These are phyloP conservation scores for Suhomyces xylopsoci DNA, from an alignment of 805 yeast genomes.

Conservation along the genomic window DNA sequence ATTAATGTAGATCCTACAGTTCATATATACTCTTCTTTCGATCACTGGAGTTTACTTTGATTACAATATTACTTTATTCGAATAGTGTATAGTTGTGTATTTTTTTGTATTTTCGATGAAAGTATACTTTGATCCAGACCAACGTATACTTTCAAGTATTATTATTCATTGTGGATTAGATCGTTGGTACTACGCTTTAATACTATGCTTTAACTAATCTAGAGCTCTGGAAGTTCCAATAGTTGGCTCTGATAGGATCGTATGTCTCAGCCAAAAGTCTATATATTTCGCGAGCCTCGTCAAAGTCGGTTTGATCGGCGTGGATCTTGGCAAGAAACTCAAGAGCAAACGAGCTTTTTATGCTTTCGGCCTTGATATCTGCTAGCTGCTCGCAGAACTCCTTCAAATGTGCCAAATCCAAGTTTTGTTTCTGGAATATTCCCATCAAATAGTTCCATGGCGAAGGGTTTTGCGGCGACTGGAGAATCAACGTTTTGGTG, in stretches of 20 bases:
- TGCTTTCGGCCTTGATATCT: slow-evolving; percentile 15
- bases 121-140: too few relatives aligned
- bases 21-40: too few relatives aligned
- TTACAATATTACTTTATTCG: too few relatives aligned
- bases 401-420: slow-evolving; percentile 38
- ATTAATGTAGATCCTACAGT: too few relatives aligned
- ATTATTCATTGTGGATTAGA: too few relatives aligned
- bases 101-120: too few relatives aligned
- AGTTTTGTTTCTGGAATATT: slow-evolving; percentile 30
- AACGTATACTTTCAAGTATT: too few relatives aligned
- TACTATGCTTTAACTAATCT: background rate
- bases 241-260: slow-evolving; percentile 61
- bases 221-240: slow-evolving; percentile 53
- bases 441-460: slow-evolving; percentile 83
- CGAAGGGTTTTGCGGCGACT: slow-evolving; percentile 78
- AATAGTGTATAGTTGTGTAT: background rate
- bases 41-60: too few relatives aligned
- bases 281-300: slow-evolving; percentile 45
- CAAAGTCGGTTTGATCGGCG: slow-evolving; percentile 19
- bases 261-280: slow-evolving; percentile 48
- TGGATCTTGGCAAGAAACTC: slow-evolving; percentile 59
- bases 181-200: too few relatives aligned
- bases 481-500: slow-evolving; percentile 45
- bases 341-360: slow-evolving; percentile 58
- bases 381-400: slow-evolving; percentile 46